Conservation (phyloP, 192 early-diverging fungal genomes). For the Glomus cerebriforme region DNA sequence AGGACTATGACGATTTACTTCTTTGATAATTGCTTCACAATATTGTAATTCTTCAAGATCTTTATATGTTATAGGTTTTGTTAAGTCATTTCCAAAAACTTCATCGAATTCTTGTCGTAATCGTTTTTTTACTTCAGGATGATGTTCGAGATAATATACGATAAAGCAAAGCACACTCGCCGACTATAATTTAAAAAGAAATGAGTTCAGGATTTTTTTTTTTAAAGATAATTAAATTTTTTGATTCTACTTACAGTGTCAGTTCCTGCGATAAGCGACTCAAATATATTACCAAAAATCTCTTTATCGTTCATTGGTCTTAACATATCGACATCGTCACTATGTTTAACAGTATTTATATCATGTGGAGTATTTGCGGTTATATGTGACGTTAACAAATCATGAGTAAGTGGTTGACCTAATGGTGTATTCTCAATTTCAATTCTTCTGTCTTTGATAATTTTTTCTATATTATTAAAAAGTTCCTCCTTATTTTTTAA, state of each 20-base stretch:
- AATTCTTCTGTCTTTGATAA: too few species aligned
- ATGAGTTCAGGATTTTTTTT: too few species aligned
- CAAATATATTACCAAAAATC: slow-evolving; percentile 10
- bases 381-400: too few species aligned
- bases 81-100: not conserved
- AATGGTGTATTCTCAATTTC: too few species aligned
- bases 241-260: too few species aligned
- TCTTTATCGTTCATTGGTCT: slow-evolving; percentile 19
- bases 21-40: slow-evolving; percentile 22
- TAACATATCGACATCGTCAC: not conserved
- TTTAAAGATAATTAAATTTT: not conserved
- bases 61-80: slow-evolving; percentile 15
- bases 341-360: not conserved
- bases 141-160: too few species aligned
- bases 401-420: too few species aligned
- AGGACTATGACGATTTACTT: not conserved
- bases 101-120: not conserved
- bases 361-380: too few species aligned
- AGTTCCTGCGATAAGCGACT: not conserved
- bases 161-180: not conserved
- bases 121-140: not conserved
- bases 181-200: slow-evolving; percentile 3
- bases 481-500: too few species aligned
- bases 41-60: slow-evolving; percentile 6
- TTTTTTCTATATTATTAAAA: too few species aligned